Percentiles rank a stretch among this genome's conserved stretches.
Evolutionary conservation across 2,329 filamentous ascomycete genomes (phyloP).

Genomic region (Xylariomycetidae sp.): DNA sequence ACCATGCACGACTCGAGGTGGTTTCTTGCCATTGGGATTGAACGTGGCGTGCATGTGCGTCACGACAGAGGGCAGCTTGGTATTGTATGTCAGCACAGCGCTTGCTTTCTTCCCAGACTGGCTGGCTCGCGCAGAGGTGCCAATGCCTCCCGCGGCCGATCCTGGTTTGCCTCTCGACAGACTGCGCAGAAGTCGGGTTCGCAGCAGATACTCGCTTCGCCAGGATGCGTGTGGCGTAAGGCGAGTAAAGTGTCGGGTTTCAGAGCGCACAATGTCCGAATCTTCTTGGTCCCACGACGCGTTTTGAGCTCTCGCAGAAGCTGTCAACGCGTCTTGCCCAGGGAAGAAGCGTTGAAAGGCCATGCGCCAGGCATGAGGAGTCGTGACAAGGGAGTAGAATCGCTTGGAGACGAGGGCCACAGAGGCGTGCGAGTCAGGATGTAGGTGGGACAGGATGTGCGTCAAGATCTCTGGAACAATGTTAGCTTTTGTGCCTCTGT

Average conservation of each 20-base stretch:
- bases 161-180: constrained; percentile 75
- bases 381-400: constrained; percentile 81
- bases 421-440: constrained; percentile 74
- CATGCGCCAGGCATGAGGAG: constrained; percentile 87
- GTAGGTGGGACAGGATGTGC: constrained; percentile 83
- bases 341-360: constrained; percentile 90
- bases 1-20: constrained; percentile 77
- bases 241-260: constrained; percentile 74
- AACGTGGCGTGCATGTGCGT: constrained; percentile 78
- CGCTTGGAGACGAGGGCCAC: constrained; percentile 82
- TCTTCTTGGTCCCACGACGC: constrained; percentile 39
- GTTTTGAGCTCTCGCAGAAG: constrained; percentile 28
- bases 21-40: constrained; percentile 59
- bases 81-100: constrained; percentile 79
- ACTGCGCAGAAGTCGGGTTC: constrained; percentile 77
- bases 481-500: no score
- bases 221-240: constrained; percentile 83
- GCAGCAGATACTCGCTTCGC: constrained; percentile 90
- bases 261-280: constrained; percentile 56
- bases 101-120: constrained; percentile 58
- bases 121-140: constrained; percentile 43
- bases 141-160: constrained; percentile 45
- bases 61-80: constrained; percentile 71
- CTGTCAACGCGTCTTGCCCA: constrained; percentile 54
- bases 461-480: constrained; percentile 89